Conservation (phyloP, 345 rosid species). For the Odontarrhena argentea region DNA sequence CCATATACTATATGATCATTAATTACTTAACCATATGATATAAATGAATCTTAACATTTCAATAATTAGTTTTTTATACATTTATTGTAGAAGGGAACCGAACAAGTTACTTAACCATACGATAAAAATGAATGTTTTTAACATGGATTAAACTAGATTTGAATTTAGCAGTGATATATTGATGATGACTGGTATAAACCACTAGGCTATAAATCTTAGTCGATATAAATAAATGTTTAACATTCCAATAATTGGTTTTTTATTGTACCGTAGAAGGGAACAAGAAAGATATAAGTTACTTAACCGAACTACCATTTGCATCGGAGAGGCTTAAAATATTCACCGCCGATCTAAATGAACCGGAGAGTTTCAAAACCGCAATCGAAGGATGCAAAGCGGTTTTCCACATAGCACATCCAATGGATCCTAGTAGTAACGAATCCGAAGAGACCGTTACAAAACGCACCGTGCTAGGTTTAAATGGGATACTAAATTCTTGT, state of each 20-base stretch:
- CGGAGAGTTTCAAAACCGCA: constrained; percentile 56
- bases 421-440: constrained; percentile 47
- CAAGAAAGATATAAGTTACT: constrained; percentile 57
- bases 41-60: constrained; percentile 15
- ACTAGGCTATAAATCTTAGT: too few relatives aligned
- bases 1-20: constrained; percentile 27
- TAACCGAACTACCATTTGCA: constrained; percentile 61
- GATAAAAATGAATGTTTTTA: too few relatives aligned
- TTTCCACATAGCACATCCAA: constrained; percentile 60
- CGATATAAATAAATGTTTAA: constrained; percentile 23
- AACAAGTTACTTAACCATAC: constrained; percentile 55
- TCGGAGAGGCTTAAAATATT: constrained; percentile 51
- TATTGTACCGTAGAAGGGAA: constrained; percentile 41
- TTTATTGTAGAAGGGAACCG: constrained; percentile 43
- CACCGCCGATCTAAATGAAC: constrained; percentile 53
- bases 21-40: constrained; percentile 26
- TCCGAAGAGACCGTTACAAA: constrained; percentile 51
- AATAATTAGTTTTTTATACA: neutral
- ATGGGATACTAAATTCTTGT: constrained; percentile 59
- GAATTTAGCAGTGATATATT: too few relatives aligned
- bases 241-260: neutral
- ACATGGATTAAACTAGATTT: too few relatives aligned
- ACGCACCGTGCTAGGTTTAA: constrained; percentile 52
- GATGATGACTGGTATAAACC: too few relatives aligned
- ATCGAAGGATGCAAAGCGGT: constrained; percentile 62